These are phyloP conservation scores for Globisporangium irregulare DNA, from an alignment of 352 stramenopile species.

Conservation along the genomic window DNA sequence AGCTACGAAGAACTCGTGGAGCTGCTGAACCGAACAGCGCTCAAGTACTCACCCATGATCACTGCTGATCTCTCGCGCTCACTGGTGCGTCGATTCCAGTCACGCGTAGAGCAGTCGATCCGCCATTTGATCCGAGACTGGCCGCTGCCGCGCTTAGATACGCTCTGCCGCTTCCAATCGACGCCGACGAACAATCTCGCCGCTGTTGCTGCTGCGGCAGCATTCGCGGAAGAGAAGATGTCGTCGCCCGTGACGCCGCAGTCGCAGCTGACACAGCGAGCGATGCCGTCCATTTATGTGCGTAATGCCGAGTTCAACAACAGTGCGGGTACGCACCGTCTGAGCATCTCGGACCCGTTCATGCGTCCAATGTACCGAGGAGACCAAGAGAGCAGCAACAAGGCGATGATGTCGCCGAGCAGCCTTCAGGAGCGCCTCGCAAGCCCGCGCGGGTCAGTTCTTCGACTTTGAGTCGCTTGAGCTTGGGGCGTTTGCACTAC, in stretches of 20 bases:
- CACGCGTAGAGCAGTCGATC: constrained; percentile 58
- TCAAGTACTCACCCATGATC: constrained; percentile 49
- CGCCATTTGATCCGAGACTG: constrained; percentile 64
- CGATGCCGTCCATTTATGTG: neutral
- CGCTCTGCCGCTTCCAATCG: constrained; percentile 34
- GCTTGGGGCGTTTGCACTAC: no score
- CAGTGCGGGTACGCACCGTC: neutral
- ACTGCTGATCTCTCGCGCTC: constrained; percentile 32
- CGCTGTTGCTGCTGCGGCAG: neutral
- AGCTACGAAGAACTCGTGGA: constrained; percentile 65
- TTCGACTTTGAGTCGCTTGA: neutral
- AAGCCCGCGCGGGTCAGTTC: constrained; percentile 1
- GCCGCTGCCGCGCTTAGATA: constrained; percentile 36
- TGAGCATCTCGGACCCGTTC: constrained; percentile 6
- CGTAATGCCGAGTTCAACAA: neutral
- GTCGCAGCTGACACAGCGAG: constrained; percentile 10
- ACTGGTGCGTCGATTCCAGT: constrained; percentile 53
- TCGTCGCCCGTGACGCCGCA: neutral
- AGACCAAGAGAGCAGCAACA: neutral
- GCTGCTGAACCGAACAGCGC: constrained; percentile 53
- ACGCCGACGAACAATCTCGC: constrained; percentile 3
- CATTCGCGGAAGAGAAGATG: constrained; percentile 20
- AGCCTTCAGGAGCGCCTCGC: neutral
- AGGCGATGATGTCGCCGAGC: neutral
- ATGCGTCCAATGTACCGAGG: neutral